phyloP scores from a whole-genome alignment of 495 filamentous ascomycete genomes.

The Lichenothelia convexa region DNA sequence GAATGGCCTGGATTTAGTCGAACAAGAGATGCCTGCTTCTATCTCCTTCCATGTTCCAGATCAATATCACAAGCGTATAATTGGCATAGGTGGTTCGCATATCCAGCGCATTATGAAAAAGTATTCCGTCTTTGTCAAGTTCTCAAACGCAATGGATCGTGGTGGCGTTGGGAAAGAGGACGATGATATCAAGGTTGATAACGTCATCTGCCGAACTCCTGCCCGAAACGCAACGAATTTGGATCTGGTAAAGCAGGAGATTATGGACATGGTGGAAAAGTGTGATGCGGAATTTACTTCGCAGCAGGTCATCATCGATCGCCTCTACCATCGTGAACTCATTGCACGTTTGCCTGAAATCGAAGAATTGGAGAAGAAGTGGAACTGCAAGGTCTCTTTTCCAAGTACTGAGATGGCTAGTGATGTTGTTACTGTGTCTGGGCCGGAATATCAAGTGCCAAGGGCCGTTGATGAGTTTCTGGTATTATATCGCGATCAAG shows the following conservation, averaged over 20 bases:
- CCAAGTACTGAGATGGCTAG: conserved; percentile 94
- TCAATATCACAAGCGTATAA: conserved; percentile 98
- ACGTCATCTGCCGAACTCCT: conserved; percentile 94
- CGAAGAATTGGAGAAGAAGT: conserved; percentile 90
- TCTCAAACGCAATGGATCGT: conserved; percentile 98
- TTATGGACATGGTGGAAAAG: conserved; percentile 98
- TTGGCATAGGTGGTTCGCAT: conserved; percentile 93
- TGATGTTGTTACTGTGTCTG: conserved; percentile 85
- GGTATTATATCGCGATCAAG: no score
- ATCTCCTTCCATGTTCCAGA: conserved; percentile 99
- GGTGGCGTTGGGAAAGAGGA: conserved; percentile 86
- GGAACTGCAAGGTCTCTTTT: conserved; percentile 96
- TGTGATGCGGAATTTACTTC: conserved; percentile 92
- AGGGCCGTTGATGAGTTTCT: conserved; percentile 88
- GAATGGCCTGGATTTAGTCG: conserved; percentile 75
- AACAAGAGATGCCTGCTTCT: conserved; percentile 97
- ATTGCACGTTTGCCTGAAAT: conserved; percentile 72
- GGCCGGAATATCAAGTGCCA: conserved; percentile 93
- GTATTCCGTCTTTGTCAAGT: conserved; percentile 99
- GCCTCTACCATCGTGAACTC: conserved; percentile 85
- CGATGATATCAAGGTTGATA: conserved; percentile 95
- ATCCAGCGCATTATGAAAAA: conserved; percentile 99
- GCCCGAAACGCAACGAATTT: conserved; percentile 92
- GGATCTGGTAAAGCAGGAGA: conserved; percentile 94
- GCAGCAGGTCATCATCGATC: conserved; percentile 81